These are phyloP conservation scores for Omphalea diandra DNA, from an alignment of 441 rosid genomes.

Conservation along the genomic window DNA sequence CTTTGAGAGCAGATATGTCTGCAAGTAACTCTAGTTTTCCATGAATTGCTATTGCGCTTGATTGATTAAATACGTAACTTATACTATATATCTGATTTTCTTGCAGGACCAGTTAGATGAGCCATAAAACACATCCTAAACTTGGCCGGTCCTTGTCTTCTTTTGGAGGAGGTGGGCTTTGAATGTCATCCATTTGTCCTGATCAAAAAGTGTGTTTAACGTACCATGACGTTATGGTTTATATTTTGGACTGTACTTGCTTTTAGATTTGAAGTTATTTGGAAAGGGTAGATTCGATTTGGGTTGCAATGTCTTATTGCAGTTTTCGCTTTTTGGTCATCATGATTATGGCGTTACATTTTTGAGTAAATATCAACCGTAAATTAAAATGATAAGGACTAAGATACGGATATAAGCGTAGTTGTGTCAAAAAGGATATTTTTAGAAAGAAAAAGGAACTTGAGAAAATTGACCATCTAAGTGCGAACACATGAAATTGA, in stretches of 20 bases:
- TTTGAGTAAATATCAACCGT: not conserved
- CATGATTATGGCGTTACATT: not conserved
- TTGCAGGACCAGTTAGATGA: conserved; percentile 79
- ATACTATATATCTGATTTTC: not conserved
- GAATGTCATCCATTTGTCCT: conserved; percentile 55
- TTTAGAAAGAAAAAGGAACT: not conserved
- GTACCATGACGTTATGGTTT: conserved; percentile 20
- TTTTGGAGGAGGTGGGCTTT: conserved; percentile 63
- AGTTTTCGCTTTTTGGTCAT: not conserved
- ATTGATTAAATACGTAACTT: conserved; percentile 7
- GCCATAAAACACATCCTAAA: conserved; percentile 41
- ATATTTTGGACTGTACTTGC: conserved; percentile 26
- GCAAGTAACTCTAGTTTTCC: no score
- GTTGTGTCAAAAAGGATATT: not conserved
- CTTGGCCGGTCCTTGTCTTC: conserved; percentile 38
- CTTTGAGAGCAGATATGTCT: no score
- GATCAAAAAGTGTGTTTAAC: conserved; percentile 31
- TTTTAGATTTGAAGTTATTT: conserved; percentile 26
- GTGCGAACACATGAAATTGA: no score
- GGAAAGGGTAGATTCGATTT: conserved; percentile 23
- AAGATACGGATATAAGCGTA: not conserved
- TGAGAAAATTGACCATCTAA: not conserved
- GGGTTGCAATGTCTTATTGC: not conserved
- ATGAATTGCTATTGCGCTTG: not conserved
- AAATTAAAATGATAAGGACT: not conserved